Conservation (phyloP, 2,329 filamentous ascomycete species). For the Lasiodiplodia theobromae region DNA sequence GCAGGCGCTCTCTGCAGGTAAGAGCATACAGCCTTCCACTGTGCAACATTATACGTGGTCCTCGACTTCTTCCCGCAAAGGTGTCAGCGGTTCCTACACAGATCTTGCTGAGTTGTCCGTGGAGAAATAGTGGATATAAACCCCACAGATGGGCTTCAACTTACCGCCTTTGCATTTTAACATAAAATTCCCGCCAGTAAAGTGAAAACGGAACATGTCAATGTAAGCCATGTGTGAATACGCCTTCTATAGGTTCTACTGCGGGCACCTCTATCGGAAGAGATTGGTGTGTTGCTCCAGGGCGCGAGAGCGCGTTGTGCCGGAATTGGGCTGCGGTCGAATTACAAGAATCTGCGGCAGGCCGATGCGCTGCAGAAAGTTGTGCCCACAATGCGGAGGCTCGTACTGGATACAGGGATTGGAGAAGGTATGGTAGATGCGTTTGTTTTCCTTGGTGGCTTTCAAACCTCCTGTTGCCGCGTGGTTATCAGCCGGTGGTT, state of each 20-base stretch:
- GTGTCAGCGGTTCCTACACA: background rate
- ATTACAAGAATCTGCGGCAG: background rate
- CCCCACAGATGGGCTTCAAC: background rate
- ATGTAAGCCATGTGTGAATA: slow-evolving; percentile 14
- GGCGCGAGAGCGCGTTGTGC: background rate
- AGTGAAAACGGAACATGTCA: background rate
- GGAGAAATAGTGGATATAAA: background rate
- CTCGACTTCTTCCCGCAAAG: background rate
- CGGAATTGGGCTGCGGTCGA: background rate
- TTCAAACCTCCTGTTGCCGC: background rate
- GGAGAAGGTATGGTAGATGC: background rate
- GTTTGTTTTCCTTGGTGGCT: background rate
- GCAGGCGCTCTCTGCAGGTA: background rate
- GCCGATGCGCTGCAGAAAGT: background rate
- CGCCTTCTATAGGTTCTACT: background rate
- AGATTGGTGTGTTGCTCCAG: background rate
- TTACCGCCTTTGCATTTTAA: background rate
- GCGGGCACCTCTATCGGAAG: slow-evolving; percentile 5
- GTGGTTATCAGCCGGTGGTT: background rate
- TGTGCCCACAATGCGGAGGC: slow-evolving; percentile 2
- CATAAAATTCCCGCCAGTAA: background rate
- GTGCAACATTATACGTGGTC: background rate
- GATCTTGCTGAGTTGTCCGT: background rate
- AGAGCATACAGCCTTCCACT: background rate
- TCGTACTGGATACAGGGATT: background rate